These are phyloP conservation scores for Fusarium sp. DNA, from an alignment of 2,329 filamentous ascomycete genomes.

Conservation along the genomic window DNA sequence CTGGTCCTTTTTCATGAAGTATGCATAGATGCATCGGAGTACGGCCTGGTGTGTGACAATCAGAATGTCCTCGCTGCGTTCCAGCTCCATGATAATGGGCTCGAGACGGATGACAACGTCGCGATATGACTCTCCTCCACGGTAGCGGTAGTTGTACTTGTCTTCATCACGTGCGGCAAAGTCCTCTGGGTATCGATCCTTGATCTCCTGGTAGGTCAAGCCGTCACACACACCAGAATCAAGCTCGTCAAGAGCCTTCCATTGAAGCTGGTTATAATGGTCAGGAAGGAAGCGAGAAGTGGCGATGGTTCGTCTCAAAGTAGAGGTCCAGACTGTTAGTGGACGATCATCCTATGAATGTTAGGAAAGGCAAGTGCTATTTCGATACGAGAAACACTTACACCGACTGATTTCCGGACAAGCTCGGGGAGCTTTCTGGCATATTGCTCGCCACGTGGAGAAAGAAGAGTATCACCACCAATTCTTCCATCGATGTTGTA, in stretches of 20 bases:
- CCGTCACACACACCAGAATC: slow-evolving; percentile 97
- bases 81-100: slow-evolving; percentile 99
- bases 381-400: slow-evolving; percentile 58
- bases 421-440: slow-evolving; percentile 86
- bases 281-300: slow-evolving; percentile 85
- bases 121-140: slow-evolving; percentile 93
- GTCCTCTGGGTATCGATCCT: slow-evolving; percentile 90
- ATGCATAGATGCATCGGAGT: slow-evolving; percentile 95
- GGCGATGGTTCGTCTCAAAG: slow-evolving; percentile 84
- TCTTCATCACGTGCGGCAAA: slow-evolving; percentile 96
- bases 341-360: slow-evolving; percentile 66
- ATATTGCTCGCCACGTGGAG: slow-evolving; percentile 87
- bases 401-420: slow-evolving; percentile 86
- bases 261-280: slow-evolving; percentile 93
- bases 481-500: slow-evolving; percentile 93
- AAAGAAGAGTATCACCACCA: slow-evolving; percentile 90
- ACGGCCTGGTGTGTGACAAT: slow-evolving; percentile 99
- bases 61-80: slow-evolving; percentile 94
- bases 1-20: slow-evolving; percentile 98
- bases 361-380: slow-evolving; percentile 20
- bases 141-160: slow-evolving; percentile 99
- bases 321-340: slow-evolving; percentile 72
- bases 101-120: slow-evolving; percentile 98
- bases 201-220: slow-evolving; percentile 95
- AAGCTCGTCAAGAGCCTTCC: slow-evolving; percentile 98